Evolutionary conservation across 306 rosid species (phyloP).

Genomic region (Carpinus viminea): DNA sequence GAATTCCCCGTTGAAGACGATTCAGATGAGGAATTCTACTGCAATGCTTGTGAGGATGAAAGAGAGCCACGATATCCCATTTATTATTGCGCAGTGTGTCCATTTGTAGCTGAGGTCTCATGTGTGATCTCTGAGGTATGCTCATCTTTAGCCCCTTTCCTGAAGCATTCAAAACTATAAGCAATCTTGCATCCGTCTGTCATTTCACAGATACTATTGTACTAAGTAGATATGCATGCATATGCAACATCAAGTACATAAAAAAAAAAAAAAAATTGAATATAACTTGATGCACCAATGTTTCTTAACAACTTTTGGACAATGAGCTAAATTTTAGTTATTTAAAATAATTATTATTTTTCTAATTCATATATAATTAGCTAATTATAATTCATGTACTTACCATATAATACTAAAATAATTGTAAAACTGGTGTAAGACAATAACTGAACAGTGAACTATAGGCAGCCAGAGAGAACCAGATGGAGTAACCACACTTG

Average conservation of each 20-base stretch:
- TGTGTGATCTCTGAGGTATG: constrained; percentile 18
- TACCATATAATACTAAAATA: no score
- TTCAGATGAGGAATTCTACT: neutral
- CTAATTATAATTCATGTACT: no score
- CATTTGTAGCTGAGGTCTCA: neutral
- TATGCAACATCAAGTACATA: neutral
- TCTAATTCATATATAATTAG: neutral
- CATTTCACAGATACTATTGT: no score
- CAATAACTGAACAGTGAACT: no score
- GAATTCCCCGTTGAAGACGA: constrained; percentile 11
- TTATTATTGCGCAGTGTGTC: constrained; percentile 12
- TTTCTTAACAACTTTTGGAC: neutral
- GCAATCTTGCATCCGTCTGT: neutral
- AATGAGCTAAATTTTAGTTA: no score
- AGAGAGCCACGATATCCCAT: constrained; percentile 9
- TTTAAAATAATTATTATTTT: no score
- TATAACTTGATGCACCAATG: no score
- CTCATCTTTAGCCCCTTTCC: neutral
- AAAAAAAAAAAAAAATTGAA: no score
- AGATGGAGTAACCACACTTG: no score
- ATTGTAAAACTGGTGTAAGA: no score
- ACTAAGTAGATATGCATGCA: no score
- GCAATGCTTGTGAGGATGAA: constrained; percentile 7
- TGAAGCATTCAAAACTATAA: neutral
- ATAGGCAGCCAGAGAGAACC: no score